Percentiles rank a stretch among this genome's conserved stretches.
These are phyloP conservation scores for Candida lessepsii DNA, from an alignment of 805 yeast genomes.

Conservation along the genomic window DNA sequence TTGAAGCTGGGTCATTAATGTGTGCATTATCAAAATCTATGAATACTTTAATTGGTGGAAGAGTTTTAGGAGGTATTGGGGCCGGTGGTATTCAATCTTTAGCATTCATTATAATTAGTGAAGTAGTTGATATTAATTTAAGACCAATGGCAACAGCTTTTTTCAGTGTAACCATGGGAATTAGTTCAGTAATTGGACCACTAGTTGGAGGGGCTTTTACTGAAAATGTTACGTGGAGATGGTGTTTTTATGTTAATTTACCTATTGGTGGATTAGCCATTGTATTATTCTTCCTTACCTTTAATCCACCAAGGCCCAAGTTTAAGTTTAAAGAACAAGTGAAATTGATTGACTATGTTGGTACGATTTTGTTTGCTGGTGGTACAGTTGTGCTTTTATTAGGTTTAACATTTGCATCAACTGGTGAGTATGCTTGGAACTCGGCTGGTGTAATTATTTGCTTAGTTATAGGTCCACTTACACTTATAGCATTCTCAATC, in stretches of 20 bases:
- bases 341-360: conserved; percentile 45
- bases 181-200: conserved; percentile 58
- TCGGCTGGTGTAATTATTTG: conserved; percentile 50
- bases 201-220: conserved; percentile 65
- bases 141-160: conserved; percentile 36
- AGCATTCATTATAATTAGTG: conserved; percentile 29
- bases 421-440: conserved; percentile 47
- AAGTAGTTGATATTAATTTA: conserved; percentile 29
- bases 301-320: conserved; percentile 46
- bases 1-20: conserved; percentile 30
- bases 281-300: conserved; percentile 33
- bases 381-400: conserved; percentile 45
- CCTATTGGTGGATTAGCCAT: conserved; percentile 59
- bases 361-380: conserved; percentile 40
- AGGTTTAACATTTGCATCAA: conserved; percentile 52
- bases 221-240: conserved; percentile 60
- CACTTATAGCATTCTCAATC: conserved; percentile 30
- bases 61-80: conserved; percentile 38
- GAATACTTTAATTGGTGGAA: conserved; percentile 40
- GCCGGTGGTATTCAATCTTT: conserved; percentile 34
- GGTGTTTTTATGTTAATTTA: conserved; percentile 70
- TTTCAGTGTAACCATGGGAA: conserved; percentile 42
- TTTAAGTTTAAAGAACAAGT: conserved; percentile 37
- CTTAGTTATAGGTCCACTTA: conserved; percentile 44
- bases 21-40: conserved; percentile 35